Conservation (phyloP, 1,284 basidiomycete species). For the Prillingera fragicola region DNA sequence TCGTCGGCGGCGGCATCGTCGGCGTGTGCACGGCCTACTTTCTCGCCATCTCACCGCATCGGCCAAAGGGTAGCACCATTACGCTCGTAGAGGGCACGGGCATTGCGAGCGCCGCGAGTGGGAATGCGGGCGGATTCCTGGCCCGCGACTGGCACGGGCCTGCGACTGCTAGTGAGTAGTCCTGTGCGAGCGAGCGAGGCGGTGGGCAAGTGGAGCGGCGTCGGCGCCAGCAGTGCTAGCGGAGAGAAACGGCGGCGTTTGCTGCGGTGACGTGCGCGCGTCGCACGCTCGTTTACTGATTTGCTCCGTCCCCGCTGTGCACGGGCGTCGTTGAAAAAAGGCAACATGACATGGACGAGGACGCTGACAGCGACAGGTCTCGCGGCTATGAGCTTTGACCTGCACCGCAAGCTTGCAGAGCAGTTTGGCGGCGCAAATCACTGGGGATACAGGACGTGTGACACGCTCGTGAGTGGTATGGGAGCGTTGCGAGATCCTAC, state of each 20-base stretch:
- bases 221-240: not conserved
- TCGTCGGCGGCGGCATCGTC: slow-evolving; percentile 64
- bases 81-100: slow-evolving; percentile 69
- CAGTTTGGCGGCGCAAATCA: slow-evolving; percentile 64
- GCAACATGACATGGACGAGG: slow-evolving; percentile 16
- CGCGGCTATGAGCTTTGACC: slow-evolving; percentile 67
- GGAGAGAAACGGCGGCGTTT: no score
- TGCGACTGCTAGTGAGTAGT: slow-evolving; percentile 48
- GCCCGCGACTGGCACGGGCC: slow-evolving; percentile 67
- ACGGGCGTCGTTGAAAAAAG: not conserved
- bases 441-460: slow-evolving; percentile 77
- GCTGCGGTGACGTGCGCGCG: not conserved
- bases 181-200: not conserved
- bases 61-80: slow-evolving; percentile 50
- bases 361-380: slow-evolving; percentile 48
- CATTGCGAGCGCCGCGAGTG: slow-evolving; percentile 62
- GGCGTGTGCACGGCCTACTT: slow-evolving; percentile 69
- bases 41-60: slow-evolving; percentile 26
- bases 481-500: no score
- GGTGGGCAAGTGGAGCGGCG: not conserved
- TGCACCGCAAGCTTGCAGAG: slow-evolving; percentile 72
- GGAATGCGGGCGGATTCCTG: slow-evolving; percentile 88
- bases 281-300: not conserved
- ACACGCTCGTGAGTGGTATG: slow-evolving; percentile 44
- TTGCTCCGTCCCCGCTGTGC: not conserved